Conservation (phyloP, 768 basidiomycete species). For the Mycena vulgaris region DNA sequence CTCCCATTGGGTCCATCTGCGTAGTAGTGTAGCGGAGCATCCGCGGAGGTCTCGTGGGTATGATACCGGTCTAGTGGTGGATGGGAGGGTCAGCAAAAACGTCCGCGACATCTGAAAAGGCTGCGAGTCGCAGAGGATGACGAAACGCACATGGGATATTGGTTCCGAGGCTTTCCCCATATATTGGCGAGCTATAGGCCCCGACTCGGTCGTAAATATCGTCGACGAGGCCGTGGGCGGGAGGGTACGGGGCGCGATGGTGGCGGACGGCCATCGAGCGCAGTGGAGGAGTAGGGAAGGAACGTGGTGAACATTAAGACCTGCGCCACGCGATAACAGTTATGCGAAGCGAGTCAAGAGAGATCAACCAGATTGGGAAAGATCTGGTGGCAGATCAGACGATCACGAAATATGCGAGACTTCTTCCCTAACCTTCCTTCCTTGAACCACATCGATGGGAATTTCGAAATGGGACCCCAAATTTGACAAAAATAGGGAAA, state of each 20-base stretch:
- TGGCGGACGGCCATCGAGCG: constrained; percentile 25
- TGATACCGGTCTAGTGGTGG: constrained; percentile 30
- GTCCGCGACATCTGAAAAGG: constrained; percentile 25
- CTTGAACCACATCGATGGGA: neutral
- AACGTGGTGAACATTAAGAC: constrained; percentile 15
- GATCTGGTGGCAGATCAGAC: neutral
- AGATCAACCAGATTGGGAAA: constrained; percentile 24
- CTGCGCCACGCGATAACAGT: constrained; percentile 26
- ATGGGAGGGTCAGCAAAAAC: constrained; percentile 19
- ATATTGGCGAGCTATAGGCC: constrained; percentile 14
- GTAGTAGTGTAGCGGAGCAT: constrained; percentile 19
- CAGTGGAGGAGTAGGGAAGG: neutral
- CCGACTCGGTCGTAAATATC: neutral
- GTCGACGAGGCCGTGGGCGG: neutral
- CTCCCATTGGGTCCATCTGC: neutral
- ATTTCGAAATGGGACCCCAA: neutral
- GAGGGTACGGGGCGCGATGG: constrained; percentile 11
- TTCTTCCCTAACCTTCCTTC: neutral
- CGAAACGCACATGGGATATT: constrained; percentile 21
- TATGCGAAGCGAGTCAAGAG: constrained; percentile 17
- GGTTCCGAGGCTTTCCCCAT: constrained; percentile 21
- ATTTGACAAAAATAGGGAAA: neutral
- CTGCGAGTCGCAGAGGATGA: neutral
- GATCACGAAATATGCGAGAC: neutral
- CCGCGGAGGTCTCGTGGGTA: constrained; percentile 9